Evolutionary conservation across 1,284 basidiomycete species (phyloP).

Genomic region (Leccinum subatratum): DNA sequence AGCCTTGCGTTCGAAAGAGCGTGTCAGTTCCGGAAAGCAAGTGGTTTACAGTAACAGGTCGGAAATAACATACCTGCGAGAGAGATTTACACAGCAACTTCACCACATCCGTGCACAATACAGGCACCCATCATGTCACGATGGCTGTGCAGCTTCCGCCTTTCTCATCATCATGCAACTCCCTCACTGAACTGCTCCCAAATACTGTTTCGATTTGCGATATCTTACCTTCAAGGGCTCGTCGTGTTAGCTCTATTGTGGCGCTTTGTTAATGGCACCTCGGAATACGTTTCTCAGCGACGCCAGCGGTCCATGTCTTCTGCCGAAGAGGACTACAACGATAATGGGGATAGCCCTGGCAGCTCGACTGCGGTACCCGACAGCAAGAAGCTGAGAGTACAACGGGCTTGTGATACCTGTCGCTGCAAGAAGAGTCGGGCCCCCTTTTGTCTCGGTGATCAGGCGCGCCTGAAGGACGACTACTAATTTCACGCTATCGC

Average conservation of each 20-base stretch:
- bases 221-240: background rate
- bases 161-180: no score
- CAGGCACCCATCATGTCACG: no score
- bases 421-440: constrained; percentile 66
- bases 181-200: background rate
- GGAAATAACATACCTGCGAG: no score
- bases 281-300: background rate
- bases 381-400: constrained; percentile 63
- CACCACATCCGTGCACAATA: no score
- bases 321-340: constrained; percentile 43
- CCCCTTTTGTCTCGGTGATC: background rate
- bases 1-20: constrained; percentile 7
- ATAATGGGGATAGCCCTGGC: constrained; percentile 23
- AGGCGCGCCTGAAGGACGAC: background rate
- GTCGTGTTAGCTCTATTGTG: no score
- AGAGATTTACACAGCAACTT: no score
- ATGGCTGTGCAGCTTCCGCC: background rate
- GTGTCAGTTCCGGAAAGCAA: no score
- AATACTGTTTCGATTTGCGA: background rate
- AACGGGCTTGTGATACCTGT: constrained; percentile 72
- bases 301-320: background rate
- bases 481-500: constrained; percentile 10
- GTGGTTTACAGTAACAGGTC: no score
- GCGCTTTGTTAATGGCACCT: background rate
- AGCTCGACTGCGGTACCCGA: constrained; percentile 12